Percentiles rank a stretch among this genome's conserved stretches.
Conservation (phyloP, 768 basidiomycete species). For the Chalciporus piperatus region DNA sequence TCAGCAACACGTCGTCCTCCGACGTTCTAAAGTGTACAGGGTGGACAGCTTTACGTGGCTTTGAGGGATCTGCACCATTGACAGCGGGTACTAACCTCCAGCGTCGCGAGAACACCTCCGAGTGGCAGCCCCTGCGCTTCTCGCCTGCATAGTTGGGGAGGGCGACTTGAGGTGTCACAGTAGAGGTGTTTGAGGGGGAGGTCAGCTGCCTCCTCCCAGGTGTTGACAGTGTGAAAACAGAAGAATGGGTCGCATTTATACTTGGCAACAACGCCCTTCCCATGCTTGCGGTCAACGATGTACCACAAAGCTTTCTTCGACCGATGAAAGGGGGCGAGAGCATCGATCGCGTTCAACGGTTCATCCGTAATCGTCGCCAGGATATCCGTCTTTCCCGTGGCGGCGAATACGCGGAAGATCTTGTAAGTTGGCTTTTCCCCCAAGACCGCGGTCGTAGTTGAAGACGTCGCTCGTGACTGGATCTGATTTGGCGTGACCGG, state of each 20-base stretch:
- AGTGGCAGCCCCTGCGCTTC: no score
- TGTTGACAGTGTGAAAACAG: constrained; percentile 39
- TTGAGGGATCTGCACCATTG: no score
- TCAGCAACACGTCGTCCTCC: no score
- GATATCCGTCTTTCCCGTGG: constrained; percentile 32
- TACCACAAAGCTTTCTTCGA: constrained; percentile 33
- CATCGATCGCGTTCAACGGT: constrained; percentile 33
- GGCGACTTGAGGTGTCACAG: no score
- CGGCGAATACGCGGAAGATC: constrained; percentile 34
- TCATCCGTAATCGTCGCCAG: constrained; percentile 38
- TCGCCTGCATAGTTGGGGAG: no score
- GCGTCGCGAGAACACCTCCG: no score
- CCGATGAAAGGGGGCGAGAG: constrained; percentile 32
- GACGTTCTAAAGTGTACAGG: no score
- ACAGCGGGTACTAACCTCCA: no score
- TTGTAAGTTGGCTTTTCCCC: constrained; percentile 27
- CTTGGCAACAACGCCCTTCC: constrained; percentile 36
- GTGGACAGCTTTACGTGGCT: no score
- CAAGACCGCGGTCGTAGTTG: constrained; percentile 34
- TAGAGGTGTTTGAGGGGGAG: no score
- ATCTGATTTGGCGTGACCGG: constrained; percentile 39
- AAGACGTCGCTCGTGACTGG: constrained; percentile 33
- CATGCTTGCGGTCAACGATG: constrained; percentile 35
- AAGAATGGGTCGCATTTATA: constrained; percentile 39
- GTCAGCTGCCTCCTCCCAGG: constrained; percentile 31